Evolutionary conservation across 495 filamentous ascomycete genomes (phyloP).

Genomic region (Terfezia boudieri): DNA sequence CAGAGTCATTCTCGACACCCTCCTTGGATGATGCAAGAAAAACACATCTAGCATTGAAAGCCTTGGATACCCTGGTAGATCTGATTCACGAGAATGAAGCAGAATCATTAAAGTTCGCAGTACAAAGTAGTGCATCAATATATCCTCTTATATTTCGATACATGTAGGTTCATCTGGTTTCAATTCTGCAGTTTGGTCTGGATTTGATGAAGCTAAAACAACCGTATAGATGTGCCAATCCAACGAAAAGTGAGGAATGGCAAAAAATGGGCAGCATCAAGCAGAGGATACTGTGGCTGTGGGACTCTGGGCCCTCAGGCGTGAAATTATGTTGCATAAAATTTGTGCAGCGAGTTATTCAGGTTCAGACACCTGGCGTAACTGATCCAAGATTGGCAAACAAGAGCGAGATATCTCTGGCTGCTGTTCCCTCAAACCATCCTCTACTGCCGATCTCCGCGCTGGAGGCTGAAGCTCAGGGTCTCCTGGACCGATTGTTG

Average conservation of each 20-base stretch:
- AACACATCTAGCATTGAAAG: slow-evolving; percentile 44
- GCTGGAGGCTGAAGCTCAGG: slow-evolving; percentile 76
- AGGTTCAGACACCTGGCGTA: slow-evolving; percentile 72
- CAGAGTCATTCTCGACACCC: slow-evolving; percentile 84
- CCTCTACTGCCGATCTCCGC: slow-evolving; percentile 49
- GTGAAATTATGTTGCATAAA: slow-evolving; percentile 90
- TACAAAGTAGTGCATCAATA: slow-evolving; percentile 69
- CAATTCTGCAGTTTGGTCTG: background rate
- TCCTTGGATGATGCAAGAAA: slow-evolving; percentile 49
- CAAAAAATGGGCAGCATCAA: slow-evolving; percentile 77
- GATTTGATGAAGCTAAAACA: background rate
- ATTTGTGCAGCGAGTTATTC: slow-evolving; percentile 79
- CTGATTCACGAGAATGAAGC: slow-evolving; percentile 56
- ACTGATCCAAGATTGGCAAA: slow-evolving; percentile 66
- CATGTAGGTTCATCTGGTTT: slow-evolving; percentile 44
- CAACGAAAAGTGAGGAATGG: slow-evolving; percentile 59
- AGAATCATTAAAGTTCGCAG: slow-evolving; percentile 53
- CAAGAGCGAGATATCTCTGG: slow-evolving; percentile 67
- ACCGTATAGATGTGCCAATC: slow-evolving; percentile 48
- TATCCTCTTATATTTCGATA: slow-evolving; percentile 80
- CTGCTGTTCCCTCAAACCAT: slow-evolving; percentile 66
- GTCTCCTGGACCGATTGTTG: slow-evolving; percentile 75
- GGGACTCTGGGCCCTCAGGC: slow-evolving; percentile 57
- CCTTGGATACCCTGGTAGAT: slow-evolving; percentile 50
- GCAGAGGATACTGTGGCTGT: slow-evolving; percentile 60